Conservation (phyloP, 176 grass and related monocot genomes). For the Panicum miliaceum region DNA sequence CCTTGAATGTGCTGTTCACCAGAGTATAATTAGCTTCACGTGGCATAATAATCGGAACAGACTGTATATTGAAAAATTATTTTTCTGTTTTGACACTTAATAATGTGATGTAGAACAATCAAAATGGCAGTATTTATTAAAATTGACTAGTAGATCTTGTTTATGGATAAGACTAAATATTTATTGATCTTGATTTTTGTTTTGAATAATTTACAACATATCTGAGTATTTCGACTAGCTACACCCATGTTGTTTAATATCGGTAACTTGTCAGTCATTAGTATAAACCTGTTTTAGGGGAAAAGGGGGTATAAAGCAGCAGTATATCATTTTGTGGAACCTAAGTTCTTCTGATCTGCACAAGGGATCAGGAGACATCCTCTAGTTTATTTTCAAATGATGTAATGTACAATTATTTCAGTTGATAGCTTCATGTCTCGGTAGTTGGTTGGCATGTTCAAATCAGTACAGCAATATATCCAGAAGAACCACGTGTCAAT, state of each 20-base stretch:
- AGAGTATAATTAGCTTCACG: neutral
- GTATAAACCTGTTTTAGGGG: neutral
- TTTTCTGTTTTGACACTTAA: too few relatives aligned
- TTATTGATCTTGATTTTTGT: neutral
- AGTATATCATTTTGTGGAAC: constrained; percentile 16
- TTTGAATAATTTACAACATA: neutral
- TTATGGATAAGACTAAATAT: neutral
- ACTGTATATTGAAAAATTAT: constrained; percentile 1
- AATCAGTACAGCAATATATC: neutral
- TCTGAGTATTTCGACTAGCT: neutral
- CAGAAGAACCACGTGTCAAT: neutral
- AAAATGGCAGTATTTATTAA: neutral
- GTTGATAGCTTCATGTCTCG: neutral
- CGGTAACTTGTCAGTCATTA: neutral
- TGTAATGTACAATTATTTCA: neutral
- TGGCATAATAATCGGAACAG: neutral
- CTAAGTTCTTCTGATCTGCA: neutral
- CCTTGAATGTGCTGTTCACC: neutral
- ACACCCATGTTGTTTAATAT: neutral
- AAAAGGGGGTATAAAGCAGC: neutral
- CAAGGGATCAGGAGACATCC: neutral
- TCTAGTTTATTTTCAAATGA: neutral
- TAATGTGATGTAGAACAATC: neutral
- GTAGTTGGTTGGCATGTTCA: neutral
- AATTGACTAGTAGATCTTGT: neutral